Percentiles rank a stretch among this genome's conserved stretches.
Conservation (phyloP, 1,284 basidiomycete species). For the Cutaneotrichosporon cyanovorans region DNA sequence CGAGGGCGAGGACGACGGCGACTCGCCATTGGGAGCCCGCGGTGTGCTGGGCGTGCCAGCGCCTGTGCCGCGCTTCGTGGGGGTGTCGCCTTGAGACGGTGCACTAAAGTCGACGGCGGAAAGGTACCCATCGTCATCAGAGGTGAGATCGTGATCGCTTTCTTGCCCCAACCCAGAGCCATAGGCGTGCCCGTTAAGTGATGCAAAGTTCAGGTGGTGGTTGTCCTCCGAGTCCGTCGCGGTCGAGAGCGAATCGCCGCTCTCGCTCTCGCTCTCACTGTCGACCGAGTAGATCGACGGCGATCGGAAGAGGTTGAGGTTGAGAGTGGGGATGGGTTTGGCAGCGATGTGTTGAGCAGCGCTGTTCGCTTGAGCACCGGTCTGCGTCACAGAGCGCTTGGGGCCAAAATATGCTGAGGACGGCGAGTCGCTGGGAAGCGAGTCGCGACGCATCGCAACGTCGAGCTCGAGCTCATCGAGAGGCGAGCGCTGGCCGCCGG, state of each 20-base stretch:
- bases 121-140: too few species aligned
- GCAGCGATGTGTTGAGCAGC: background rate
- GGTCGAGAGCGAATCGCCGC: constrained; percentile 7
- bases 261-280: constrained; percentile 17
- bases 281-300: constrained; percentile 32
- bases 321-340: constrained; percentile 31
- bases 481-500: constrained; percentile 3
- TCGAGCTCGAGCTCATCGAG: constrained; percentile 17
- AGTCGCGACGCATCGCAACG: background rate
- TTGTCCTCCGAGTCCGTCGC: background rate
- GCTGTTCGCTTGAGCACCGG: background rate
- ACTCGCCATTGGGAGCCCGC: too few species aligned
- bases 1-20: too few species aligned
- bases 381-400: background rate
- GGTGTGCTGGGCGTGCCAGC: too few species aligned
- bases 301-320: constrained; percentile 38
- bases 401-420: background rate
- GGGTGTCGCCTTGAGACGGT: too few species aligned
- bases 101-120: too few species aligned
- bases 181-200: background rate
- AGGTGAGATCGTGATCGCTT: background rate
- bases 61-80: too few species aligned
- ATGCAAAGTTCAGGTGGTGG: too few species aligned
- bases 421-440: background rate
- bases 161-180: background rate